Base-by-base conservation (phyloP, 2,329 filamentous ascomycete genomes). In the Cladobotryum mycophilum region DNA sequence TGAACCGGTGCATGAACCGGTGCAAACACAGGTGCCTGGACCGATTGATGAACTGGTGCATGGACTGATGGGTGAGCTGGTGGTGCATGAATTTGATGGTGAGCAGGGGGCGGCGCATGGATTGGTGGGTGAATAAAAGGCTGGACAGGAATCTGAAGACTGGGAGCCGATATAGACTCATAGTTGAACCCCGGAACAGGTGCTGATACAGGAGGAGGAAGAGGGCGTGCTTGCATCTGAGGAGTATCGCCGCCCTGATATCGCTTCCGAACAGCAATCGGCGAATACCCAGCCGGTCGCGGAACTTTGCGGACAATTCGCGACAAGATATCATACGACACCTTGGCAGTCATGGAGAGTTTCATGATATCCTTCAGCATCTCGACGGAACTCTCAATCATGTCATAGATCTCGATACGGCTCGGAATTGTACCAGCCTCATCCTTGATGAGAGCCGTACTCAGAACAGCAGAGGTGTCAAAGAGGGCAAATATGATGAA, bases 401-500 rank as follows among this genome's bases (percentile, higher is more conserved):
- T 63, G 14, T 68, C 37, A 63, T 61, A 34, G 1, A 76, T 65
- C 18, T 72, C 66, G 1, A 70, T 64, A 11, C 70, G 68, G 34
- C 64, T 67, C 1, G 68, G 66, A 3, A 76, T 66, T 5, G 61
- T 66, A 14, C 60, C 53, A 9, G 69, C 63, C 8, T 59, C 56
- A 37, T 79, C 76, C 53, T 79, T 76, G 8, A 76, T 69, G 5
- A 79, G 60, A 0, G 75, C 73, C 0, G 76, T 76, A 49, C 72
- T 76, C 3, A 79, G 61, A 33, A 75, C 66, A 1, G 75, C 71
- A 0, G 74, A 70, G 0, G 75, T 76, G 51, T 79, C 75, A 49
- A 79, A 78, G 22, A 78, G 68, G 4, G 70, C 66, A 47, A 78
- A 80, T 0, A 75, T 72, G 14, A 76, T 73, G 47, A 78, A 70